Percentiles rank a stretch among this genome's conserved stretches.
phyloP scores from a whole-genome alignment of 345 rosid genomes.

The Eucalyptus caleyi region DNA sequence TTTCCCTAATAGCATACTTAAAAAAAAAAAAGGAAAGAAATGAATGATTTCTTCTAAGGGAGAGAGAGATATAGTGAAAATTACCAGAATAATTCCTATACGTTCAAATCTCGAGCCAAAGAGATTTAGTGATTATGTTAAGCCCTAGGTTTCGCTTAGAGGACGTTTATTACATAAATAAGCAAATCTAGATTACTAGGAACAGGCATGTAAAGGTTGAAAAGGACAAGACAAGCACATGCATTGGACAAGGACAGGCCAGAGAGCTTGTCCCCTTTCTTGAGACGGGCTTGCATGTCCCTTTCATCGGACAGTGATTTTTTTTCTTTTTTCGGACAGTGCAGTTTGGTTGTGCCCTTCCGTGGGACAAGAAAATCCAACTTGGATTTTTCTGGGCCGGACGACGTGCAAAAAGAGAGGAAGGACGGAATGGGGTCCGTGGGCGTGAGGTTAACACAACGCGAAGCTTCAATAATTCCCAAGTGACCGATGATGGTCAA shows the following conservation, averaged over 20 bases:
- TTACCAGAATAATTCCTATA: background rate
- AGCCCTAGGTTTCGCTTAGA: no score
- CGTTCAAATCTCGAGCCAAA: background rate
- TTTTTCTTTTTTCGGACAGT: background rate
- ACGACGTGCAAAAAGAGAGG: no score
- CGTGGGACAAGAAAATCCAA: background rate
- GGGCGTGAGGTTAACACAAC: no score
- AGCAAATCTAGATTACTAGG: background rate
- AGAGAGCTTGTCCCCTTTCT: conserved; percentile 32
- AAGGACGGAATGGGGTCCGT: no score
- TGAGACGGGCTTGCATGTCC: conserved; percentile 17
- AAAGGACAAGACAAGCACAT: background rate
- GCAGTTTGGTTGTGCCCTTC: background rate
- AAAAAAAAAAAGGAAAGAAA: background rate
- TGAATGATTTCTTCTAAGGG: background rate
- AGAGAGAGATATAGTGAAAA: background rate
- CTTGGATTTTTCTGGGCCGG: background rate
- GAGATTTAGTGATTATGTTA: no score
- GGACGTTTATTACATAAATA: background rate
- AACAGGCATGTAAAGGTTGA: background rate
- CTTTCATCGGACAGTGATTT: background rate
- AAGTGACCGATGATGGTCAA: no score
- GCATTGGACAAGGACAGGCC: conserved; percentile 1
- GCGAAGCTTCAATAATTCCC: rapidly evolving
- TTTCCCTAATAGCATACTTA: background rate